phyloP scores from a whole-genome alignment of 164 flowering plant species.

The Magnolia officinalis region DNA sequence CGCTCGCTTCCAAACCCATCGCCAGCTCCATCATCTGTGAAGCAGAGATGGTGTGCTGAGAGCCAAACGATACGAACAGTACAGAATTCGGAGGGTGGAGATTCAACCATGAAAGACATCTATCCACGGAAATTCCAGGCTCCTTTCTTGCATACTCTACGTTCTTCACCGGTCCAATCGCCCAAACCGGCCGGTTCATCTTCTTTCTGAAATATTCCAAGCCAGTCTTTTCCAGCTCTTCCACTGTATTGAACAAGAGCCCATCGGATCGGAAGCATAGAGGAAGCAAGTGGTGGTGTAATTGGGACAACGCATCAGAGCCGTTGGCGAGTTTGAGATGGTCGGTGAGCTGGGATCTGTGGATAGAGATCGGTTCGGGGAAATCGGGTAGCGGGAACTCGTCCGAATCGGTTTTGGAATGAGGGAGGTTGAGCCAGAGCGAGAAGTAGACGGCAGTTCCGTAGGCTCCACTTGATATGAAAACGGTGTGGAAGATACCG shows the following conservation, averaged over 20 bases:
- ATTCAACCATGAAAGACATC: constrained; percentile 36
- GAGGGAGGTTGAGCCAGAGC: constrained; percentile 13
- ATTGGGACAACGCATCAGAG: background rate
- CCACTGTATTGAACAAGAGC: constrained; percentile 12
- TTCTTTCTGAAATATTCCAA: constrained; percentile 1
- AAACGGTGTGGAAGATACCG: constrained; percentile 6
- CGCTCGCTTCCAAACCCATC: constrained; percentile 46
- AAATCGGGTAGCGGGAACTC: constrained; percentile 16
- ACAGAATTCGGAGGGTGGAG: constrained; percentile 40
- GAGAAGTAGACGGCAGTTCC: constrained; percentile 14
- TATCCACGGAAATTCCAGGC: constrained; percentile 11
- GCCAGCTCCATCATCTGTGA: constrained; percentile 55
- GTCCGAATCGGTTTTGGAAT: background rate
- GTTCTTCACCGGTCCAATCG: constrained; percentile 10
- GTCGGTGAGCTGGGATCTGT: constrained; percentile 13
- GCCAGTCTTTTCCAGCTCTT: constrained; percentile 13
- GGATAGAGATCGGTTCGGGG: constrained; percentile 5
- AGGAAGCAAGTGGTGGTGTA: constrained; percentile 3
- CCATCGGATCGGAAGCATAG: constrained; percentile 9
- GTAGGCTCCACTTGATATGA: constrained; percentile 12
- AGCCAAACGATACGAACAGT: constrained; percentile 55
- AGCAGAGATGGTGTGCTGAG: constrained; percentile 42
- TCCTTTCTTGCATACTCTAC: background rate
- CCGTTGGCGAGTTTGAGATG: constrained; percentile 9
- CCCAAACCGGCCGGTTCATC: constrained; percentile 13